Conservation (phyloP, 176 grass and related monocot species). For the Zizania latifolia region DNA sequence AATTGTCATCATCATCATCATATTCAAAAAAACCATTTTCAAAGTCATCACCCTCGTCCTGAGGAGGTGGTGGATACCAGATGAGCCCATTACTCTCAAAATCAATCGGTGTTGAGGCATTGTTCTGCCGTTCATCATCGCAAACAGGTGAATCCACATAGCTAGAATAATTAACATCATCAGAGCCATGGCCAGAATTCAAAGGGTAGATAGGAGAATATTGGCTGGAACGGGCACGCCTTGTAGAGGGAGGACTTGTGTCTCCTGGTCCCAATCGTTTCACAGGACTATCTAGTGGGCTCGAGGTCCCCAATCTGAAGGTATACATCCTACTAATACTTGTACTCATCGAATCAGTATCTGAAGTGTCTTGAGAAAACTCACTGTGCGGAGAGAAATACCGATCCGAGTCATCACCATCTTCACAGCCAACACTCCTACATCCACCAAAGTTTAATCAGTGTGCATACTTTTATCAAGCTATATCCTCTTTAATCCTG, state of each 20-base stretch:
- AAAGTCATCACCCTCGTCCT: slow-evolving; percentile 53
- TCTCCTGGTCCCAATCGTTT: slow-evolving; percentile 41
- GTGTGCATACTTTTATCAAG: neutral
- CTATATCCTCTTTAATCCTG: neutral
- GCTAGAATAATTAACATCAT: slow-evolving; percentile 37
- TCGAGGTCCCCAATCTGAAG: slow-evolving; percentile 55
- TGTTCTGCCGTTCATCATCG: slow-evolving; percentile 26
- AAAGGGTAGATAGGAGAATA: slow-evolving; percentile 40
- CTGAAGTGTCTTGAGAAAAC: slow-evolving; percentile 63
- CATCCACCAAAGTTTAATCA: slow-evolving; percentile 28
- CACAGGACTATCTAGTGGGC: slow-evolving; percentile 53
- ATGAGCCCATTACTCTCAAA: slow-evolving; percentile 58
- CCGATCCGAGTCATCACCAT: slow-evolving; percentile 49
- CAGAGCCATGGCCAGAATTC: slow-evolving; percentile 31
- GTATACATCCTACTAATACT: slow-evolving; percentile 54
- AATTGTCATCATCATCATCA: slow-evolving; percentile 56
- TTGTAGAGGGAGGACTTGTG: slow-evolving; percentile 51
- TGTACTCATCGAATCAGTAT: slow-evolving; percentile 65
- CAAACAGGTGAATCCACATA: slow-evolving; percentile 32
- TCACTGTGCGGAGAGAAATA: slow-evolving; percentile 67
- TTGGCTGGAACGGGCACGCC: slow-evolving; percentile 18
- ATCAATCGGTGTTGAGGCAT: slow-evolving; percentile 40
- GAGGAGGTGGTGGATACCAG: slow-evolving; percentile 69
- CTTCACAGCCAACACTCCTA: slow-evolving; percentile 58
- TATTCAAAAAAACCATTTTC: slow-evolving; percentile 65